Evolutionary conservation across 179 eudicot genomes (phyloP), one percentile per base, ranked within the genome.

Genomic region (Pouteria campechiana): DNA sequence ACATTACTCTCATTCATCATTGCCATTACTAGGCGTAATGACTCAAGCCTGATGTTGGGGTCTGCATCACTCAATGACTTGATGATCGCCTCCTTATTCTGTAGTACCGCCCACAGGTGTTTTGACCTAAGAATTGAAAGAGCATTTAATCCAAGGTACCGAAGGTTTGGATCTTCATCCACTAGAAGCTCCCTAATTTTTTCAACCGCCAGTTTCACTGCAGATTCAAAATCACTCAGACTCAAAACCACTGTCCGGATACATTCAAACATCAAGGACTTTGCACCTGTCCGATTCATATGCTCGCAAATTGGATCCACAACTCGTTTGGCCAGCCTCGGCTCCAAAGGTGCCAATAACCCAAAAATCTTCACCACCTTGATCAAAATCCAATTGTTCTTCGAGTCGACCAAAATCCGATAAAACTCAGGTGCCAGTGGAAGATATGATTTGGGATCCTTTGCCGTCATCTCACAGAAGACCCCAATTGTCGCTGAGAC

Each of bases 341-440:
- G 90, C 53, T 89, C 97, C 17, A 89, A 46, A 11, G 69, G 74
- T 3, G 76, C 93, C 79, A 89, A 60, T 60, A 72, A 74, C 3
- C 79, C 77, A 42, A 89, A 89, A 11, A 89, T 84, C 81, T 89
- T 89, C 53, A 89, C 50, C 42, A 89, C 93, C 72, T 89, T 84
- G 50, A 89, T 89, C 68, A 89, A 46, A 37, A 85, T 83, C 97
- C 97, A 89, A 57, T 89, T 89, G 50, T 85, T 86, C 78, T 67
- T 79, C 37, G 78, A 76, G 29, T 86, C 90, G 10, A 76, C 59
- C 65, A 89, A 76, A 57, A 89, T 55, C 56, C 65, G 57, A 43
- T 70, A 85, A 62, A 89, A 89, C 70, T 89, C 87, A 0, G 97
- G 97, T 2, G 95, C 89, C 35, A 89, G 44, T 0, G 97, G 93